Evolutionary conservation across 2,329 filamentous ascomycete genomes (phyloP).

Genomic region (Arachnopeziza araneosa): DNA sequence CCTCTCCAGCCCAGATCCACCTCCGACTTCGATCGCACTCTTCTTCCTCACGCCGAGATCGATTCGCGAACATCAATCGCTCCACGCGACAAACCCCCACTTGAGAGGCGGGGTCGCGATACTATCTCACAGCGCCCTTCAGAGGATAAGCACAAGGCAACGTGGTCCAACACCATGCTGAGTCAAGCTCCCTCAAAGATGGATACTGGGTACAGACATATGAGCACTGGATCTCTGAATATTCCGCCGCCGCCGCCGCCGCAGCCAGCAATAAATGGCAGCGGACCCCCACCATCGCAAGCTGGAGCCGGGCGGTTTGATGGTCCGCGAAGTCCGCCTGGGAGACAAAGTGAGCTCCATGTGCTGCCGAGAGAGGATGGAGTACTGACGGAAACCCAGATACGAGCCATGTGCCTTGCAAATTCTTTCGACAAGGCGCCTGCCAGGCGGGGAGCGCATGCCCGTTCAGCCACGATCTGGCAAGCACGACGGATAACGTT

Average conservation of each 20-base stretch:
- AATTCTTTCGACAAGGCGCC: constrained; percentile 95
- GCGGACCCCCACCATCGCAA: constrained; percentile 37
- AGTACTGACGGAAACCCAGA: constrained; percentile 46
- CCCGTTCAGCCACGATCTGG: constrained; percentile 91
- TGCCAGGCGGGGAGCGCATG: constrained; percentile 96
- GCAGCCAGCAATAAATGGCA: constrained; percentile 18
- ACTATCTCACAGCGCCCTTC: neutral
- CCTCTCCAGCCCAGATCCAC: neutral
- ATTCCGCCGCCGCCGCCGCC: constrained; percentile 23
- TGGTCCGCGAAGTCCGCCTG: constrained; percentile 57
- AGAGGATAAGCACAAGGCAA: neutral
- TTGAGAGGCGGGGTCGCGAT: constrained; percentile 21
- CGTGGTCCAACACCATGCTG: constrained; percentile 11
- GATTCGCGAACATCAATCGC: neutral
- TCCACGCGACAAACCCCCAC: constrained; percentile 20
- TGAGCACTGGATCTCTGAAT: constrained; percentile 47
- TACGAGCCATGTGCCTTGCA: constrained; percentile 96
- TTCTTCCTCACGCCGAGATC: neutral
- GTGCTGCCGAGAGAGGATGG: neutral
- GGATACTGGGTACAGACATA: constrained; percentile 48
- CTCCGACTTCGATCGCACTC: no score
- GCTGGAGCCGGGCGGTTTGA: constrained; percentile 43
- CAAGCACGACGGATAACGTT: constrained; percentile 76
- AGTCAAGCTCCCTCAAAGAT: constrained; percentile 20
- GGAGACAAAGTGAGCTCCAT: constrained; percentile 40